Conservation (phyloP, 148 eudicot species). For the Nyssa sinensis region DNA sequence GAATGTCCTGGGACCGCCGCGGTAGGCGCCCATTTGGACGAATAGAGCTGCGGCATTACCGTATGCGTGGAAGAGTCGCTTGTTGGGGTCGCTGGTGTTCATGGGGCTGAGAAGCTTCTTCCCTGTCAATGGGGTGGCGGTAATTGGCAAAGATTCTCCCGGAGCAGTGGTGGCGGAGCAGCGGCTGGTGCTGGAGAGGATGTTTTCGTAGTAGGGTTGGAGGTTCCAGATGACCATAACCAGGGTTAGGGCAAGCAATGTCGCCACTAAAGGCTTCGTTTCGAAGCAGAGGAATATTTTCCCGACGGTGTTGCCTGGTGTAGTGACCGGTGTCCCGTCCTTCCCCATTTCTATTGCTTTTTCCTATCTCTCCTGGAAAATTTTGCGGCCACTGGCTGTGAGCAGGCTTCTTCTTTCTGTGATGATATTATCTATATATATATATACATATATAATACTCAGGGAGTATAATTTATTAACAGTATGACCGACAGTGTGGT, state of each 20-base stretch:
- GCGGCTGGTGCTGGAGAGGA: slow-evolving; percentile 33
- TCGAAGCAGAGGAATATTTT: slow-evolving; percentile 42
- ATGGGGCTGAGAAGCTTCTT: not conserved
- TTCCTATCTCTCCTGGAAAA: not conserved
- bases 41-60: slow-evolving; percentile 59
- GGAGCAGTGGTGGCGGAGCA: slow-evolving; percentile 14
- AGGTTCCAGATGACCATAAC: slow-evolving; percentile 49
- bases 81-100: slow-evolving; percentile 29
- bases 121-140: slow-evolving; percentile 7
- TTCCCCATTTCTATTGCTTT: slow-evolving; percentile 43
- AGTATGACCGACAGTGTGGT: slow-evolving; percentile 7
- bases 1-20: slow-evolving; percentile 44
- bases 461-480: too few species aligned
- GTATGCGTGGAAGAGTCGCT: slow-evolving; percentile 36
- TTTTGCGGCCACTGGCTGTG: not conserved
- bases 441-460: too few species aligned
- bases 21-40: slow-evolving; percentile 63
- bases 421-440: too few species aligned
- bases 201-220: slow-evolving; percentile 54
- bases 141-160: slow-evolving; percentile 3
- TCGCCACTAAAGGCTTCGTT: slow-evolving; percentile 46
- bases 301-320: slow-evolving; percentile 15
- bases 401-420: not conserved
- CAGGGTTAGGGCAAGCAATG: slow-evolving; percentile 44
- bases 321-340: slow-evolving; percentile 26